A percentile compares a stretch with the other conserved stretches of the same genome.
Evolutionary conservation across 176 grass and related monocot species (phyloP).

Genomic region (Bromus sterilis): DNA sequence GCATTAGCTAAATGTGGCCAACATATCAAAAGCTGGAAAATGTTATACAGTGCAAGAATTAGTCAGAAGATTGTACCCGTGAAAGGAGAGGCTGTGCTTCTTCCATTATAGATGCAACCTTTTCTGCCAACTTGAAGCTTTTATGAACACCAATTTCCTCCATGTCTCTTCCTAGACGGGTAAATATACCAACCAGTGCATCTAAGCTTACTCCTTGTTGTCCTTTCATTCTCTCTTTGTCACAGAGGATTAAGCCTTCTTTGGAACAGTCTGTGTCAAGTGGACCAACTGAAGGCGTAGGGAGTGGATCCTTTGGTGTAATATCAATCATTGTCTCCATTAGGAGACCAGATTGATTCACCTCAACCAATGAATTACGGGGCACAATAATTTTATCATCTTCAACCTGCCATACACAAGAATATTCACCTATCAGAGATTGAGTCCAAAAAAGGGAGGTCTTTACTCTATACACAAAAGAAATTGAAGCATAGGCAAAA

Average conservation of each 20-base stretch:
- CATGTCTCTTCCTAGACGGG: slow-evolving; percentile 83
- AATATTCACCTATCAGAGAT: neutral
- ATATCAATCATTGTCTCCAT: slow-evolving; percentile 97
- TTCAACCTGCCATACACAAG: slow-evolving; percentile 48
- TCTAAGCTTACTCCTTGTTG: slow-evolving; percentile 92
- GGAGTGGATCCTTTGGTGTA: slow-evolving; percentile 79
- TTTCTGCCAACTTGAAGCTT: slow-evolving; percentile 83
- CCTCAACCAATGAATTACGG: slow-evolving; percentile 76
- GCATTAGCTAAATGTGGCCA: neutral
- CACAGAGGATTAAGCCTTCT: slow-evolving; percentile 86
- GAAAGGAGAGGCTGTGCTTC: slow-evolving; percentile 83
- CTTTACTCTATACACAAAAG: neutral
- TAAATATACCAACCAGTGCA: slow-evolving; percentile 79
- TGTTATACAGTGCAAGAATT: neutral
- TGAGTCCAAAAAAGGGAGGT: neutral
- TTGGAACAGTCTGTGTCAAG: slow-evolving; percentile 58
- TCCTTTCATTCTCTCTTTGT: slow-evolving; percentile 80
- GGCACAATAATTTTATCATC: slow-evolving; percentile 94
- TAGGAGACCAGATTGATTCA: slow-evolving; percentile 94
- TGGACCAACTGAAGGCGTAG: slow-evolving; percentile 67
- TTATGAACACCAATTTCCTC: slow-evolving; percentile 72
- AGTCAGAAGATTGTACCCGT: slow-evolving; percentile 46
- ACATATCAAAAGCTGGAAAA: neutral
- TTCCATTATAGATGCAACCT: slow-evolving; percentile 82
- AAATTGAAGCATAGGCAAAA: neutral